Base-by-base conservation (phyloP, 2,329 filamentous ascomycete species). In the Alternaria incomplexa region DNA sequence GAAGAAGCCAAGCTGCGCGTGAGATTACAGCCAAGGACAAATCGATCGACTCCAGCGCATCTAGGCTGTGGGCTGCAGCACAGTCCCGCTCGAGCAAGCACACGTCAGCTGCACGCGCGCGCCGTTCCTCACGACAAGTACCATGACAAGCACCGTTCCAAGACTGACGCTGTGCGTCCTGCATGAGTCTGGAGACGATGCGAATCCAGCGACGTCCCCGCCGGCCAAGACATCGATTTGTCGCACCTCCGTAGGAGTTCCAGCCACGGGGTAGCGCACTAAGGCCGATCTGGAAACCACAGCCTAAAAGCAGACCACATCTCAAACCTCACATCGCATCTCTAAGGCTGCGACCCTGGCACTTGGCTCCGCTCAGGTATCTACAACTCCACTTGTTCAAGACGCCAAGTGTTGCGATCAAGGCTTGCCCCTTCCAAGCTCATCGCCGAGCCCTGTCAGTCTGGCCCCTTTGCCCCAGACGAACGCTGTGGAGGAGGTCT, bases 361-460 rank as follows among this genome's bases (percentile, higher is more conserved):
- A 28, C 26, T 47, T 46, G 36, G 47, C 56, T 50, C 54, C 55
- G 44, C 56, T 63, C 54, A 75, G 74, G 74, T 68, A 70, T 73
- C 64, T 61, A 20, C 50, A 36, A 22, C 65, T 66, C 69, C 68
- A 67, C 71, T 70, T 64, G 53, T 62, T 50, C 62, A 66, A 74
- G 61, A 77, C 74, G 53, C 63, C 50, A 61, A 67, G 63, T 63
- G 76, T 78, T 69, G 68, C 73, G 71, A 54, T 62, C 32, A 58
- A 76, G 68, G 76, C 75, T 77, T 79, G 60, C 67, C 58, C 56
- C 48, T 44, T 61, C 55, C 62, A 77, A 77, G 73, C 73, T 75
- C 68, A 65, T 67, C 63, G 72, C 67, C 71, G 40, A 73, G 68
- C 20, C 30, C 26, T 50, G 47, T 57, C 51, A 56, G 61, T 61